A percentile compares a stretch with the other conserved stretches of the same genome.
phyloP scores from a whole-genome alignment of 495 filamentous ascomycete species.

The Glonium stellatum region DNA sequence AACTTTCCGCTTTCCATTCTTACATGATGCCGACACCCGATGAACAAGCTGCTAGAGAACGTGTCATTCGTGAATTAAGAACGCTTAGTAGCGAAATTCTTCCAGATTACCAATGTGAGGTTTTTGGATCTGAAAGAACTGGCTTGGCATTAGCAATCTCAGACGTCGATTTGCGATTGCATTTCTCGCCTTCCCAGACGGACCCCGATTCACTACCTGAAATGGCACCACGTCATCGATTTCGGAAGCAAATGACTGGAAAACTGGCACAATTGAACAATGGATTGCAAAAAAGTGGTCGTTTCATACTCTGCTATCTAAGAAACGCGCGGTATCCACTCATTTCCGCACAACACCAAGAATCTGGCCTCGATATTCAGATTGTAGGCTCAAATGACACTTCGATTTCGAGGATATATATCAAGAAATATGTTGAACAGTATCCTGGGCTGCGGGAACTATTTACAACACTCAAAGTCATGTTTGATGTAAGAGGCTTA shows the following conservation, averaged over 20 bases:
- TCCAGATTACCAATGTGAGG: constrained; percentile 22
- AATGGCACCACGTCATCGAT: constrained; percentile 3
- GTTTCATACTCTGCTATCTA: constrained; percentile 1
- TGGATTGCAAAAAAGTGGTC: neutral
- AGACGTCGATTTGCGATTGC: constrained; percentile 44
- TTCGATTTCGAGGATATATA: constrained; percentile 36
- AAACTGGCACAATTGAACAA: neutral
- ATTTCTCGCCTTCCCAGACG: constrained; percentile 13
- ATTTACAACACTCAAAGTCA: constrained; percentile 43
- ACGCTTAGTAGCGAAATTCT: neutral
- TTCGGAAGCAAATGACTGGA: neutral
- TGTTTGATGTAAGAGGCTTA: constrained; percentile 45
- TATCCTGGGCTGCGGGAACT: constrained; percentile 46
- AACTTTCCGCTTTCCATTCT: constrained; percentile 43
- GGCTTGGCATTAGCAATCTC: constrained; percentile 48
- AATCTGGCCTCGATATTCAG: constrained; percentile 45
- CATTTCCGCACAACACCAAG: constrained; percentile 35
- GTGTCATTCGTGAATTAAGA: constrained; percentile 21
- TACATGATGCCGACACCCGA: constrained; percentile 38
- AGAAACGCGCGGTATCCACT: constrained; percentile 27
- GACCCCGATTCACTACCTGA: neutral
- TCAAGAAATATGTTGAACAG: constrained; percentile 42
- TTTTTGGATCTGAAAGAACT: constrained; percentile 49
- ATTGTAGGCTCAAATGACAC: constrained; percentile 39
- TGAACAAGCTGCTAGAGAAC: constrained; percentile 34